Conservation (phyloP, 2,329 filamentous ascomycete genomes). For the Verticillium zaregamsianum region DNA sequence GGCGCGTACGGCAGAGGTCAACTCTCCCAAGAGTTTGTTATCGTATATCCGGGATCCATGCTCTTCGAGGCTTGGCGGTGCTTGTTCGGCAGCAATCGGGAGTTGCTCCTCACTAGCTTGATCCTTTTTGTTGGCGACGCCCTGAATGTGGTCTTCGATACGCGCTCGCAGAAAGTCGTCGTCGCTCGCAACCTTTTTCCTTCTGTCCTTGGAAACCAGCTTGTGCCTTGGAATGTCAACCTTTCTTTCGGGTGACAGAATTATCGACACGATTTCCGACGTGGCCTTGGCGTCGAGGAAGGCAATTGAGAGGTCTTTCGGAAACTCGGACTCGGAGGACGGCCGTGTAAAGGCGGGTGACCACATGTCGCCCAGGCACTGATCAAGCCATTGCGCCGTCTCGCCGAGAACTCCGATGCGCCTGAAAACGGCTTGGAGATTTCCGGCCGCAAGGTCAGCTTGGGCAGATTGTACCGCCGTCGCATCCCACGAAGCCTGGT, state of each 20-base stretch:
- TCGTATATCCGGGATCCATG: constrained; percentile 7
- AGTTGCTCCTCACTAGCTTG: not conserved
- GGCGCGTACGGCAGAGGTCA: constrained; percentile 24
- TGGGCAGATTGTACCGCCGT: constrained; percentile 5
- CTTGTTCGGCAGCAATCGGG: not conserved
- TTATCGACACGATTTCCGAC: not conserved
- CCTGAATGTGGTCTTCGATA: not conserved
- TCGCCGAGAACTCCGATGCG: constrained; percentile 9
- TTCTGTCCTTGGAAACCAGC: not conserved
- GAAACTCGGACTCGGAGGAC: not conserved
- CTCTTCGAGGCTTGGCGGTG: not conserved
- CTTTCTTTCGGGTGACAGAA: not conserved
- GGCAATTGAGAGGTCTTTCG: not conserved
- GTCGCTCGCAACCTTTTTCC: not conserved
- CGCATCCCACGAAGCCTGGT: constrained; percentile 9
- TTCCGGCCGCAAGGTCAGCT: constrained; percentile 4
- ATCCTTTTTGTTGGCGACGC: not conserved
- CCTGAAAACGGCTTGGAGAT: constrained; percentile 8
- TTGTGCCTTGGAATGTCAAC: not conserved
- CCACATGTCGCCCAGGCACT: constrained; percentile 12
- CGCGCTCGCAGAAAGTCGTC: not conserved
- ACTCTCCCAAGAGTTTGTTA: constrained; percentile 17
- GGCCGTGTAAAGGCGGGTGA: constrained; percentile 4
- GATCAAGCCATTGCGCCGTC: constrained; percentile 9
- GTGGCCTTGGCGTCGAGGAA: not conserved